Base-by-base conservation (phyloP, 768 basidiomycete genomes). In the Lactarius pseudohatsudake region DNA sequence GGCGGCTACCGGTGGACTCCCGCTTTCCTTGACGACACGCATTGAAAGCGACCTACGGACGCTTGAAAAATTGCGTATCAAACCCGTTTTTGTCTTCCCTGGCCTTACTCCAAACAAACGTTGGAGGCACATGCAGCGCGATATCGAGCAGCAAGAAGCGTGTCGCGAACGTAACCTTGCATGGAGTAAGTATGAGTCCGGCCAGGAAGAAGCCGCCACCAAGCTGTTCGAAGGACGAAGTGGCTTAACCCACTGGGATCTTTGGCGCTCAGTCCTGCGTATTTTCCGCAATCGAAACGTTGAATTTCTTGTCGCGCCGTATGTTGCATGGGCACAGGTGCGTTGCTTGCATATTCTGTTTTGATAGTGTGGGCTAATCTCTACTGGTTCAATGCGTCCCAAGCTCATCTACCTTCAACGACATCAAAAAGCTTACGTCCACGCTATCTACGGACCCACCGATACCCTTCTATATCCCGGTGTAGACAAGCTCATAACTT, bases 71-170 rank as follows among this genome's bases (percentile, higher is more conserved):
- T 81, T 92, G 40, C 88, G 85, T 71, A 98, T 99, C 82, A 97
- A 96, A 75, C 97, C 97, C 26, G 94, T 99, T n/a, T 96, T 99
- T 73, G 93, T 99, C 59, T 98, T 98, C 77, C 87, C 92, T 18
- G 97, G 97, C 4, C 81, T 99, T 38, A 80, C 86, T 1, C 91
- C 92, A 1, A 87, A 87, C 71, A 88, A 87, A 69, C 86, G 90
- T 64, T 84, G 82, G 79, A 91, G 90, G 76, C 83, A 82, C 13
- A 82, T 83, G 64, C 83, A 85, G 55, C 81, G 85, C 70, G 81
- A 80, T 58, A 67, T 72, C 45, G 80, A 79, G 69, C 76, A 78
- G 69, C 79, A 76, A 56, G 90, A 93, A 56, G 87, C 86, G 20
- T 90, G 88, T 75, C 82, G 86, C 58, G 92, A 91, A 75, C 79